Conservation (phyloP, 2,329 filamentous ascomycete genomes). For the Drechslerella coelobrocha region DNA sequence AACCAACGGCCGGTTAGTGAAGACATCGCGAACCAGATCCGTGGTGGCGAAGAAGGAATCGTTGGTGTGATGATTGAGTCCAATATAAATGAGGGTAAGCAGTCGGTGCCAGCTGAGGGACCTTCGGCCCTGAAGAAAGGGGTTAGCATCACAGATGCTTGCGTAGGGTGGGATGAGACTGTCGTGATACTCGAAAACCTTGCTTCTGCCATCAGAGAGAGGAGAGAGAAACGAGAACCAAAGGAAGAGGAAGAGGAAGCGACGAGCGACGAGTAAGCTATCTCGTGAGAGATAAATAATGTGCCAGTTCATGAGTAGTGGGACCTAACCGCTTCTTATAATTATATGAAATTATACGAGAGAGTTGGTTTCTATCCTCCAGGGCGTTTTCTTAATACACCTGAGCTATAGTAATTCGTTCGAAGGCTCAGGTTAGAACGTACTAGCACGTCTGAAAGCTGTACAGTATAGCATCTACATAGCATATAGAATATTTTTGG, state of each 20-base stretch:
- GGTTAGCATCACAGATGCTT: slow-evolving; percentile 96
- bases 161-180: slow-evolving; percentile 93
- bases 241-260: slow-evolving; percentile 5
- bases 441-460: too few species aligned
- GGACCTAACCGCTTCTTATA: too few species aligned
- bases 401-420: too few species aligned
- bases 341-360: too few species aligned
- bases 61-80: slow-evolving; percentile 99
- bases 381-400: too few species aligned
- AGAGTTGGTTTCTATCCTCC: too few species aligned
- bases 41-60: slow-evolving; percentile 80
- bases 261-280: slow-evolving; percentile 10
- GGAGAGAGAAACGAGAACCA: slow-evolving; percentile 61
- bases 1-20: slow-evolving; percentile 95
- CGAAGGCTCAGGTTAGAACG: too few species aligned
- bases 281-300: background rate
- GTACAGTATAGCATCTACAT: too few species aligned
- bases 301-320: too few species aligned
- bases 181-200: slow-evolving; percentile 77
- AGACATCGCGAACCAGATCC: slow-evolving; percentile 81
- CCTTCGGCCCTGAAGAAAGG: slow-evolving; percentile 86
- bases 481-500: too few species aligned
- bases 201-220: slow-evolving; percentile 78
- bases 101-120: slow-evolving; percentile 79
- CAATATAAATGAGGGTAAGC: slow-evolving; percentile 91